These are phyloP conservation scores for Elaphomyces granulatus DNA, from an alignment of 495 filamentous ascomycete species.

Conservation along the genomic window DNA sequence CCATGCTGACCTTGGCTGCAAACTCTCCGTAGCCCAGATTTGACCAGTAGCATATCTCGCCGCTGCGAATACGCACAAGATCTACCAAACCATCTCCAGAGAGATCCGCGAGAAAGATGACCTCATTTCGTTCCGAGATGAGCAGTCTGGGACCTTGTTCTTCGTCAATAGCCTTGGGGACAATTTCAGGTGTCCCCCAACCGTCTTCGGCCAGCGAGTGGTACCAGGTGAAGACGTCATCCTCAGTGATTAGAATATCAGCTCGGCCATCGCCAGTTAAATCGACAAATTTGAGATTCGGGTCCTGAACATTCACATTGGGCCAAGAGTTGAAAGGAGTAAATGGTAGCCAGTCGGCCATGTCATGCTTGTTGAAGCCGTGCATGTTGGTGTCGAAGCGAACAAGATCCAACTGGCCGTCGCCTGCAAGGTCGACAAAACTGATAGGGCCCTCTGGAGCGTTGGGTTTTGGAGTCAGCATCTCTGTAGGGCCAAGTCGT, in stretches of 20 bases:
- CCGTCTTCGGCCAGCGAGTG: background rate
- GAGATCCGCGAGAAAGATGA: constrained; percentile 15
- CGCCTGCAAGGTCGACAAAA: background rate
- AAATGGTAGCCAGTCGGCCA: constrained; percentile 3
- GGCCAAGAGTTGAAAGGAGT: constrained; percentile 1
- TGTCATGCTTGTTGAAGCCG: too few relatives aligned
- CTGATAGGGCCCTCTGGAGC: too few relatives aligned
- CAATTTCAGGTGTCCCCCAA: background rate
- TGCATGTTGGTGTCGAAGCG: background rate
- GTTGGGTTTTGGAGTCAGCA: too few relatives aligned
- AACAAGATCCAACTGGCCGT: background rate
- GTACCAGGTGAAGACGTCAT: background rate
- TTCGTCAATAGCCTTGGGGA: too few relatives aligned
- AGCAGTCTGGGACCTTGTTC: constrained; percentile 1
- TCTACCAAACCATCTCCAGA: constrained; percentile 22
- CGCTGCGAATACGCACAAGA: constrained; percentile 14
- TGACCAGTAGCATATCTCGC: constrained; percentile 21
- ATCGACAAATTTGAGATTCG: constrained; percentile 10
- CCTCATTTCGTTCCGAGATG: background rate
- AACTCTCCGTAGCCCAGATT: constrained; percentile 22
- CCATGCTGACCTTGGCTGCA: constrained; percentile 19
- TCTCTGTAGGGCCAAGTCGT: too few relatives aligned
- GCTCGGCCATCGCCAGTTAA: constrained; percentile 16
- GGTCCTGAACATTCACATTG: constrained; percentile 1
- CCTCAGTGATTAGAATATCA: constrained; percentile 13